A percentile compares a stretch with the other conserved stretches of the same genome.
Evolutionary conservation across 805 yeast genomes (phyloP).

Genomic region (Candida anglica): DNA sequence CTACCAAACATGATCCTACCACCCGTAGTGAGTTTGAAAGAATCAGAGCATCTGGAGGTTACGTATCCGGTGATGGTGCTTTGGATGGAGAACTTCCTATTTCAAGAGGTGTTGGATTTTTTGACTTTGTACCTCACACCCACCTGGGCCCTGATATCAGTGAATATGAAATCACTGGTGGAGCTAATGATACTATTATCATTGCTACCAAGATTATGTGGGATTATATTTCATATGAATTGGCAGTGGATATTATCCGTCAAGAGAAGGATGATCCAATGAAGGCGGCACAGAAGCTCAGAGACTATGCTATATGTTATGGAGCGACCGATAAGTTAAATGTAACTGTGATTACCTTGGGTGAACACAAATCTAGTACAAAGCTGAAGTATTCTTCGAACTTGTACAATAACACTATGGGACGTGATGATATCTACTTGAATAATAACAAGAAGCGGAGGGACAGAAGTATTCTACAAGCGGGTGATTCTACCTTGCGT

Average conservation of each 20-base stretch:
- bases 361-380: slow-evolving; percentile 39
- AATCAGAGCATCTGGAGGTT: slow-evolving; percentile 88
- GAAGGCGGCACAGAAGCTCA: slow-evolving; percentile 85
- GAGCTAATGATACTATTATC: slow-evolving; percentile 76
- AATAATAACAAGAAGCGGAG: slow-evolving; percentile 34
- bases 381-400: slow-evolving; percentile 23
- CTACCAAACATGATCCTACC: slow-evolving; percentile 83
- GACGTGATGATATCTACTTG: slow-evolving; percentile 18
- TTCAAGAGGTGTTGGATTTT: slow-evolving; percentile 90
- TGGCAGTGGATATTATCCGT: slow-evolving; percentile 87
- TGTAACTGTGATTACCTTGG: slow-evolving; percentile 73
- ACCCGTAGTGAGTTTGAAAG: slow-evolving; percentile 74
- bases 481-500: slow-evolving; percentile 69
- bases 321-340: slow-evolving; percentile 79
- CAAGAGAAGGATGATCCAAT: slow-evolving; percentile 79
- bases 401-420: slow-evolving; percentile 32
- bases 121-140: slow-evolving; percentile 79
- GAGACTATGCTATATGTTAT: slow-evolving; percentile 92
- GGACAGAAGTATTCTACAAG: slow-evolving; percentile 31
- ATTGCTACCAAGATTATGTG: slow-evolving; percentile 82
- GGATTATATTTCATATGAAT: slow-evolving; percentile 77
- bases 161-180: slow-evolving; percentile 51
- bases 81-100: slow-evolving; percentile 79
- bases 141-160: slow-evolving; percentile 83
- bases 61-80: slow-evolving; percentile 78